Evolutionary conservation across 1,139 yeast species (phyloP).

Genomic region (Suhomyces yuchorum): DNA sequence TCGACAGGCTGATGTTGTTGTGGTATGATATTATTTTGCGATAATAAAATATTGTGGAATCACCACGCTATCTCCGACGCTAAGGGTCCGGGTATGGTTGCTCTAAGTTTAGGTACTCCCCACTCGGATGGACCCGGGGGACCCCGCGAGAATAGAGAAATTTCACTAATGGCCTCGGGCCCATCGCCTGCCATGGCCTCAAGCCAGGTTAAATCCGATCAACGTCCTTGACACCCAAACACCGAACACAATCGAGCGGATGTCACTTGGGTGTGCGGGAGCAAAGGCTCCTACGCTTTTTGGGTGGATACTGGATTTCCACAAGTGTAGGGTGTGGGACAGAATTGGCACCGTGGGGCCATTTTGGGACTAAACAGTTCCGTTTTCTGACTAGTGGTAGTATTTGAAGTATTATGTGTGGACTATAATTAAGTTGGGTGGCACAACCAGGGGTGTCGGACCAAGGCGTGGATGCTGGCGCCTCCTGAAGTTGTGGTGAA

Average conservation of each 20-base stretch:
- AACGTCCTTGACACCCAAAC: neutral
- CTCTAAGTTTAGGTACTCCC: neutral
- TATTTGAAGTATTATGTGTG: too few relatives aligned
- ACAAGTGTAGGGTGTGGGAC: too few relatives aligned
- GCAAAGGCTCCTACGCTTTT: neutral
- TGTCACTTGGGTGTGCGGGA: neutral
- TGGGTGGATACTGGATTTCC: too few relatives aligned
- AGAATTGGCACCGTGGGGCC: too few relatives aligned
- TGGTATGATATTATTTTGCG: neutral
- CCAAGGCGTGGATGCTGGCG: neutral
- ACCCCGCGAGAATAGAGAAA: neutral
- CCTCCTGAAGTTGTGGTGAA: neutral
- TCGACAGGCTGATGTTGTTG: neutral
- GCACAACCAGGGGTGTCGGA: neutral
- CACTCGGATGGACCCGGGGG: neutral
- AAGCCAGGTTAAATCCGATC: too few relatives aligned
- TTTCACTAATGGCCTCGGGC: neutral
- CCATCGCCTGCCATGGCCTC: too few relatives aligned
- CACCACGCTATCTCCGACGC: neutral
- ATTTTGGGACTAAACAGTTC: too few relatives aligned
- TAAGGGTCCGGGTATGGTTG: neutral
- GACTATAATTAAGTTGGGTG: neutral
- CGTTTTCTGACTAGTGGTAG: too few relatives aligned
- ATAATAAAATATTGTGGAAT: neutral
- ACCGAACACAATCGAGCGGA: neutral